phyloP scores from a whole-genome alignment of 2,329 filamentous ascomycete genomes.

The Cercospora janseana region DNA sequence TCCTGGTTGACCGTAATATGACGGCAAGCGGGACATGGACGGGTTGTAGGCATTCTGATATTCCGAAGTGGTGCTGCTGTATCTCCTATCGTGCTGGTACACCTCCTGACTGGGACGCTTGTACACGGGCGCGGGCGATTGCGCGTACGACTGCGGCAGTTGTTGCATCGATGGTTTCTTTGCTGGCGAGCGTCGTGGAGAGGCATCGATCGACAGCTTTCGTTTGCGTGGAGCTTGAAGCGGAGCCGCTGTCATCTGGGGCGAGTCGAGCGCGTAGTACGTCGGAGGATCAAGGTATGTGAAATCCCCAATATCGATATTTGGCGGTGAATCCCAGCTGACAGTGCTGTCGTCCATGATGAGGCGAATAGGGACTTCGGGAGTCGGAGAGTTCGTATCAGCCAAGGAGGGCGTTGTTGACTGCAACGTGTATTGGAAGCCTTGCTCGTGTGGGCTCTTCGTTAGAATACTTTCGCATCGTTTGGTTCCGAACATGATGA shows the following conservation, averaged over 20 bases:
- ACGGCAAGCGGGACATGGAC: conserved; percentile 27
- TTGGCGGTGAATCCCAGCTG: conserved; percentile 42
- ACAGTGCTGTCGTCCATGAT: conserved; percentile 53
- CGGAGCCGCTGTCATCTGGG: conserved; percentile 27
- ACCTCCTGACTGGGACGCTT: conserved; percentile 39
- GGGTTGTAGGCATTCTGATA: conserved; percentile 33
- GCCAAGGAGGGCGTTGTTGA: conserved; percentile 68
- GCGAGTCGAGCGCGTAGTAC: conserved; percentile 33
- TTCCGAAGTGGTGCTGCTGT: conserved; percentile 40
- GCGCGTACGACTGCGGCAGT: conserved; percentile 31
- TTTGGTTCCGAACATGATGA: conserved; percentile 76
- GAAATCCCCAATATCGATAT: conserved; percentile 59
- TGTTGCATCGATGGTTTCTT: conserved; percentile 43
- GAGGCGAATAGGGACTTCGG: conserved; percentile 59
- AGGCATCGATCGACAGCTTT: conserved; percentile 54
- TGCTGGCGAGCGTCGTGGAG: conserved; percentile 47
- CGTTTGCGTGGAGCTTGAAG: conserved; percentile 51
- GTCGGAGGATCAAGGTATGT: conserved; percentile 48
- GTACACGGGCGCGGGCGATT: conserved; percentile 41
- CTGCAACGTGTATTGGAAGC: conserved; percentile 68
- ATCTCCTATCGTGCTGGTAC: conserved; percentile 37
- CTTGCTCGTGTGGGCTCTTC: conserved; percentile 55
- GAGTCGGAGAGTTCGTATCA: conserved; percentile 55
- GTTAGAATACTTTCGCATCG: conserved; percentile 66
- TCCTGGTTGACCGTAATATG: conserved; percentile 27